Conservation (phyloP, 345 rosid genomes). For the Alliaria petiolata region DNA sequence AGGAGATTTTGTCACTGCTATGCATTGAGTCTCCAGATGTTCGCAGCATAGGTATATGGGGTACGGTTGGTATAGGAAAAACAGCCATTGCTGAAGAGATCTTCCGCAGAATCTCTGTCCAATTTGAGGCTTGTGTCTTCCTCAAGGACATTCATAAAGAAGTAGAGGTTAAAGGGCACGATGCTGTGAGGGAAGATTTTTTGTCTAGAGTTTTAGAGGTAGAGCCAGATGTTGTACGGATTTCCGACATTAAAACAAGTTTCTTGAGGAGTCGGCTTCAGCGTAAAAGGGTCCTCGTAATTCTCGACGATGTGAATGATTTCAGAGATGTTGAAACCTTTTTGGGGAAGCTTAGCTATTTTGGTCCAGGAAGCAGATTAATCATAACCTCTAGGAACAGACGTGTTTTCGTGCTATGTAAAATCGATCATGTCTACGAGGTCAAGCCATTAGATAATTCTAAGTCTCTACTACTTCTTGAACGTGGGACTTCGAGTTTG, state of each 20-base stretch:
- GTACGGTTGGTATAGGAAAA: conserved; percentile 51
- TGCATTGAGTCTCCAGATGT: conserved; percentile 7
- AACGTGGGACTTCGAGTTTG: neutral
- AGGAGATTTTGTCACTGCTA: conserved; percentile 21
- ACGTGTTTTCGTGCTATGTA: conserved; percentile 8
- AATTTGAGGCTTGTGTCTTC: conserved; percentile 42
- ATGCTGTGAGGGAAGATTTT: conserved; percentile 22
- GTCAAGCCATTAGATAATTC: conserved; percentile 24
- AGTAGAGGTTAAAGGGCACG: neutral
- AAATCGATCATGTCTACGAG: conserved; percentile 20
- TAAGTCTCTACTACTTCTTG: neutral
- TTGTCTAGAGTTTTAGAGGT: conserved; percentile 4
- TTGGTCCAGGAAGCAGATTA: conserved; percentile 32
- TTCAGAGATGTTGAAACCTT: conserved; percentile 17
- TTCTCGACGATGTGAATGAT: conserved; percentile 31
- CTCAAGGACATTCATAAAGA: conserved; percentile 32
- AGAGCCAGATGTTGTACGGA: neutral
- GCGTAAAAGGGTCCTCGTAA: conserved; percentile 15
- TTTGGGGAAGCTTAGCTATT: neutral
- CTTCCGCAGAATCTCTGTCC: conserved; percentile 26
- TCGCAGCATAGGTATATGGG: conserved; percentile 41
- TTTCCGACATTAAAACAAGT: neutral
- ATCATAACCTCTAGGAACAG: conserved; percentile 28
- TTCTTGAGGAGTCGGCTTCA: conserved; percentile 19
- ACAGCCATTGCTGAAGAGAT: conserved; percentile 44